Conservation (phyloP, 2,329 filamentous ascomycete species). For the Fusarium buxicola region DNA sequence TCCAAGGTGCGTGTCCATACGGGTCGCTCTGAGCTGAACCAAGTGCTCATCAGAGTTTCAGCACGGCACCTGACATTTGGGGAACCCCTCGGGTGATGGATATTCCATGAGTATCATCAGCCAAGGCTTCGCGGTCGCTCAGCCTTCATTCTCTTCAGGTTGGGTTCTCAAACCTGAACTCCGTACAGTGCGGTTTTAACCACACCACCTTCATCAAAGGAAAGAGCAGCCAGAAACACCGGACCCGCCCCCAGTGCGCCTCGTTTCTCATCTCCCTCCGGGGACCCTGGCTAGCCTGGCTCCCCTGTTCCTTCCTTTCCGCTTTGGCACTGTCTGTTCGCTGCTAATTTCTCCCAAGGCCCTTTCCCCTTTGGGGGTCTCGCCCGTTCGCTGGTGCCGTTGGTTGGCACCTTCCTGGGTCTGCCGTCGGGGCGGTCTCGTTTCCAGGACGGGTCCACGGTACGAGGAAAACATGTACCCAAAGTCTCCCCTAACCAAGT, state of each 20-base stretch:
- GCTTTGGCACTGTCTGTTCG: slow-evolving; percentile 24
- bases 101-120: slow-evolving; percentile 5
- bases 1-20: too few species aligned
- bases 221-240: background rate
- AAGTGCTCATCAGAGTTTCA: too few species aligned
- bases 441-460: slow-evolving; percentile 23
- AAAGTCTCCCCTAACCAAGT: slow-evolving; percentile 3
- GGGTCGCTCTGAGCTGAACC: too few species aligned
- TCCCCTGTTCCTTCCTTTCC: slow-evolving; percentile 5
- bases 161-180: too few species aligned
- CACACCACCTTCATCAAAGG: background rate
- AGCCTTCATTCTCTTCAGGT: background rate
- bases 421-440: slow-evolving; percentile 7
- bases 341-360: slow-evolving; percentile 40
- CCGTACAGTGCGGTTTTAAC: slow-evolving; percentile 1
- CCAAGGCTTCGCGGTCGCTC: slow-evolving; percentile 1
- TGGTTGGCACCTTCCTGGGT: slow-evolving; percentile 28
- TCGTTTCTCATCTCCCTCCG: background rate
- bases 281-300: slow-evolving; percentile 2
- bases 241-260: slow-evolving; percentile 12
- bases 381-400: slow-evolving; percentile 31
- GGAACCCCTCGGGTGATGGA: too few species aligned
- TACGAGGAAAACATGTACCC: slow-evolving; percentile 26
- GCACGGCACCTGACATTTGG: too few species aligned
- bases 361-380: slow-evolving; percentile 37